Evolutionary conservation across 306 rosid genomes (phyloP).

Genomic region (Ormosia emarginata): DNA sequence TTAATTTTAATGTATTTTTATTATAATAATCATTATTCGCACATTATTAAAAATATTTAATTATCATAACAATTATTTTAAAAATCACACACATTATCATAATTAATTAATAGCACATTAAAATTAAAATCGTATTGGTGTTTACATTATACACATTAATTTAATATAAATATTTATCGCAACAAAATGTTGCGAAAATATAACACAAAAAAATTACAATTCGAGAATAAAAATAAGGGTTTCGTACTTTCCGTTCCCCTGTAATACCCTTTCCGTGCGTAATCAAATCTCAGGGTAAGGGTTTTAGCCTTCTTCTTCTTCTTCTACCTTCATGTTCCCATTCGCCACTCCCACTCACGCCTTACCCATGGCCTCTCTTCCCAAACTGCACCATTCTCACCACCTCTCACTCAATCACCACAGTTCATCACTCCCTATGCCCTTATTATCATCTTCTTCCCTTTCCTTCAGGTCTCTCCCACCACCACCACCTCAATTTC

Average conservation of each 20-base stretch:
- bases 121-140: no score
- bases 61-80: no score
- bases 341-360: background rate
- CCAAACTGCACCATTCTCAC: constrained; percentile 36
- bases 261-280: background rate
- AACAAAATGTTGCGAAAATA: background rate
- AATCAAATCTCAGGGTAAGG: background rate
- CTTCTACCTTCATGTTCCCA: background rate
- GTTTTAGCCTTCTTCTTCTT: constrained; percentile 18
- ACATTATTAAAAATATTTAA: no score
- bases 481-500: background rate
- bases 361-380: constrained; percentile 51
- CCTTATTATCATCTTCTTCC: constrained; percentile 40
- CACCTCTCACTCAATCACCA: constrained; percentile 47
- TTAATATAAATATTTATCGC: no score
- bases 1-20: no score
- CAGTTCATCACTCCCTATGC: constrained; percentile 37
- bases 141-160: no score
- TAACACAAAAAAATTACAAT: no score
- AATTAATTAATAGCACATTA: no score
- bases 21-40: no score
- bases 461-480: constrained; percentile 37
- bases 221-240: background rate
- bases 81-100: no score
- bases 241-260: background rate